Evolutionary conservation across 208 protist genomes (phyloP).

Genomic region (Trypanosoma brucei): DNA sequence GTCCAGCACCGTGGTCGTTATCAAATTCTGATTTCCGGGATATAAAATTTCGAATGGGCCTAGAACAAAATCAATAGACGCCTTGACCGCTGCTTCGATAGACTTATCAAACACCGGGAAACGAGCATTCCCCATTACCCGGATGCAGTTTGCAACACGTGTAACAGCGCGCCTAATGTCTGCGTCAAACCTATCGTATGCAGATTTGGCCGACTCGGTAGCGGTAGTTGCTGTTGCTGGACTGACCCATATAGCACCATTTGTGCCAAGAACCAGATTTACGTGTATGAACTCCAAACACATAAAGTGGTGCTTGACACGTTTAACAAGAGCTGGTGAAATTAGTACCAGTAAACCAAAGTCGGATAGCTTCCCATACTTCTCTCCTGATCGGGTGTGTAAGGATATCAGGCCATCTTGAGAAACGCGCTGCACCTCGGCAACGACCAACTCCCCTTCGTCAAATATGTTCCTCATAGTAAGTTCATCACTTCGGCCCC

Average conservation of each 20-base stretch:
- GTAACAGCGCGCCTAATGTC: constrained; percentile 43
- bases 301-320: constrained; percentile 80
- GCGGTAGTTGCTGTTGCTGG: constrained; percentile 56
- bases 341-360: constrained; percentile 64
- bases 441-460: constrained; percentile 92
- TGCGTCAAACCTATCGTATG: constrained; percentile 3
- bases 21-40: constrained; percentile 27
- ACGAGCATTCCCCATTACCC: constrained; percentile 31
- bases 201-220: not conserved
- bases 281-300: constrained; percentile 26
- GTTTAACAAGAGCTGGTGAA: constrained; percentile 64
- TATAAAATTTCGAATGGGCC: constrained; percentile 56
- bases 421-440: constrained; percentile 94
- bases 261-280: constrained; percentile 71
- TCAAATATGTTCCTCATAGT: constrained; percentile 95
- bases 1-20: constrained; percentile 19
- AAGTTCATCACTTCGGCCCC: constrained; percentile 90
- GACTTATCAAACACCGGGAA: constrained; percentile 56
- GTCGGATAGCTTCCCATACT: constrained; percentile 66
- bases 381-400: constrained; percentile 90
- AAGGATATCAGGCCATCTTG: constrained; percentile 88
- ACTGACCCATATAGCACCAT: constrained; percentile 90
- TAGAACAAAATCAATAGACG: constrained; percentile 44
- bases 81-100: constrained; percentile 47
- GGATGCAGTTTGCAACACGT: constrained; percentile 77